phyloP scores from a whole-genome alignment of 352 stramenopile genomes.

The Lagenidium giganteum region DNA sequence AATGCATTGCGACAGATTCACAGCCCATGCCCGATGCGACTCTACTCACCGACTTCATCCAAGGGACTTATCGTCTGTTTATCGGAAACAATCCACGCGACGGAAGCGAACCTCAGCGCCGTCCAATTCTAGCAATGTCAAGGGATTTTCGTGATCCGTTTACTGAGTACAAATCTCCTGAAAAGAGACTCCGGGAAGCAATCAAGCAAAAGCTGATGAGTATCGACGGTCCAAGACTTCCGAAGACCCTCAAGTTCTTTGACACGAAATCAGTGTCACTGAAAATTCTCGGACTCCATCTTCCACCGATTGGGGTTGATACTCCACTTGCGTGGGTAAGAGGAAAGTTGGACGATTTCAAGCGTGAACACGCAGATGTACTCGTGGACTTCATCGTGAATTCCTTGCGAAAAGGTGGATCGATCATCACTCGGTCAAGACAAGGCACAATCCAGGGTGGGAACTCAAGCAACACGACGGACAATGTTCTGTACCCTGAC shows the following conservation, averaged over 20 bases:
- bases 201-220: constrained; percentile 54
- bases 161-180: constrained; percentile 7
- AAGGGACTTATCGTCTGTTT: constrained; percentile 50
- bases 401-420: constrained; percentile 1
- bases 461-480: constrained; percentile 1
- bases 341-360: constrained; percentile 45
- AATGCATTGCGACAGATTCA: constrained; percentile 30
- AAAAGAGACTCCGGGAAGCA: constrained; percentile 33
- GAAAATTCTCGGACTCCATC: constrained; percentile 40
- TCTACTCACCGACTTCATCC: constrained; percentile 32
- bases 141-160: constrained; percentile 14
- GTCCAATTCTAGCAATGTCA: constrained; percentile 3
- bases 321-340: constrained; percentile 56
- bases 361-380: constrained; percentile 36
- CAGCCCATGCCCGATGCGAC: constrained; percentile 17
- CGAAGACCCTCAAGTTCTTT: constrained; percentile 51
- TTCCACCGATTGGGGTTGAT: constrained; percentile 60
- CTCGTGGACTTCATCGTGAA: constrained; percentile 65
- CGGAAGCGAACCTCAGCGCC: constrained; percentile 15
- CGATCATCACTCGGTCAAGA: background rate
- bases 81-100: constrained; percentile 67
- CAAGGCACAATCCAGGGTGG: background rate
- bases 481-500: constrained; percentile 27
- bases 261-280: constrained; percentile 44
- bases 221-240: constrained; percentile 47